A percentile compares a stretch with the other conserved stretches of the same genome.
phyloP scores from a whole-genome alignment of 148 eudicot species.

The Chenopodium album region DNA sequence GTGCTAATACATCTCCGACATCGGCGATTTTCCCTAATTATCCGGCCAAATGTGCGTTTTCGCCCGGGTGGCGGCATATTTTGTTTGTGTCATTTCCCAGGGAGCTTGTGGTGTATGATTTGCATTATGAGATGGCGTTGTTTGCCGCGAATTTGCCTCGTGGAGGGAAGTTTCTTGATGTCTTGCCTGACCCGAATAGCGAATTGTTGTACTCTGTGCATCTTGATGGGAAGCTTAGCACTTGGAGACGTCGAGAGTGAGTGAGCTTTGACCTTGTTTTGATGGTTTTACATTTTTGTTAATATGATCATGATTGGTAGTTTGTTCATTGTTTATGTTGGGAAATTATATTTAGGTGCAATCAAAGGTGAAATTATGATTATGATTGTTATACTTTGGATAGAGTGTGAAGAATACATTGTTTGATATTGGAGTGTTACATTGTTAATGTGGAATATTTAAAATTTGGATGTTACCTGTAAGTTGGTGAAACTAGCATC shows the following conservation, averaged over 20 bases:
- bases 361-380: background rate
- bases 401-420: background rate
- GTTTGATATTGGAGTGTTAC: background rate
- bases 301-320: background rate
- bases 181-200: slow-evolving; percentile 72
- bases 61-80: slow-evolving; percentile 78
- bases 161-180: slow-evolving; percentile 82
- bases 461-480: background rate
- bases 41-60: slow-evolving; percentile 60
- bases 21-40: slow-evolving; percentile 69
- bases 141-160: slow-evolving; percentile 57
- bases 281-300: background rate
- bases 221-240: slow-evolving; percentile 85
- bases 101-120: slow-evolving; percentile 88
- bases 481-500: background rate
- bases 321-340: background rate
- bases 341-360: background rate
- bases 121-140: slow-evolving; percentile 70
- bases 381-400: background rate
- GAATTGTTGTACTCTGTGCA: slow-evolving; percentile 73
- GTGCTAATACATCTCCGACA: slow-evolving; percentile 44
- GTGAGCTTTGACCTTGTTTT: background rate
- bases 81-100: slow-evolving; percentile 77
- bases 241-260: slow-evolving; percentile 63
- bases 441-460: background rate